Base-by-base conservation (phyloP, 202 grass and related monocot species). In the Brachypodium distachyon region DNA sequence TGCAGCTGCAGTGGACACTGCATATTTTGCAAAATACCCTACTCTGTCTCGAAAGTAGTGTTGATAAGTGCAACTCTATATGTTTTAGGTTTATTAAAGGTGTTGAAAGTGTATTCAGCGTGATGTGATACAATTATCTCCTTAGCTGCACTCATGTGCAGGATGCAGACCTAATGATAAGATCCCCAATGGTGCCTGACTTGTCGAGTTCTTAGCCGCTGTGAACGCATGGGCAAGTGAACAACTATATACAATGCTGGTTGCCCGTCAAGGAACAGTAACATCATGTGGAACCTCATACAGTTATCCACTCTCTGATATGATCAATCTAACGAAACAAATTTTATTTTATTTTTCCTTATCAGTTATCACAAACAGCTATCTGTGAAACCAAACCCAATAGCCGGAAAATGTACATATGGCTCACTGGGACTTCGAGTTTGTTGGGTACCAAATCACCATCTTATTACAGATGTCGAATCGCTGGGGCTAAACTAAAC, bases 1-100 rank as follows among this genome's bases (percentile, higher is more conserved):
- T 25, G 53, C 55, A 81, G 56, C 16, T 36, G 62, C 46, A 2
- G 53, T 27, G 26, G 52, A 13, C 44, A 57, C 72, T 27, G 31
- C 84, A 63, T 32, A 18, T 79, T 23, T 58, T 74, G 76, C 67
- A 74, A 60, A 64, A 77, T 52, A 52, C 11, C 54, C 58, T 71
- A 61, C 72, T 55, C 17, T 27, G 27, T 80, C 29, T 67, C 12
- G 8, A 59, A 74, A 54, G 31, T 52, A 79, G 62, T 54, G 27
- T 29, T 36, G 10, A 9, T 34, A 31, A 62, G 34, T 38, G 37
- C 6, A 54, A 75, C 65, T 55, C 21, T 22, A 49, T 28, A 80
- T 75, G 43, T 16, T 46, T 49, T 79, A 83, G 26, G 38, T 66
- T 77, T 82, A 40, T 40, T 56, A 26, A 83, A 67, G 18, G 7